Conservation (phyloP, 164 flowering plant species). For the Platanus orientalis region DNA sequence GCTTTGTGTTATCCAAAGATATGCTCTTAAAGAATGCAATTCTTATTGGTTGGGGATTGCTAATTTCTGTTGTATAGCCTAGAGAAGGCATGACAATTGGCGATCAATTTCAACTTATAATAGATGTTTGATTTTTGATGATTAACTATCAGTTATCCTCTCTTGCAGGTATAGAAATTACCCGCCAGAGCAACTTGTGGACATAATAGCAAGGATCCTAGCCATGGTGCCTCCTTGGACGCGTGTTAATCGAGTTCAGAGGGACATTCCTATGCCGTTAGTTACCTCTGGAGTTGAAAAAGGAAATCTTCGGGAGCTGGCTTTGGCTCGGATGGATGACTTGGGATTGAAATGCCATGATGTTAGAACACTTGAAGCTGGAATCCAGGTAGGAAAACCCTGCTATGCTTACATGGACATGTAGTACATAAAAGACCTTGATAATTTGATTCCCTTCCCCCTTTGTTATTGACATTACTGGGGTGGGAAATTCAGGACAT, state of each 20-base stretch:
- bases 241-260: constrained; percentile 97
- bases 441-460: not conserved
- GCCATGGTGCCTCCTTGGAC: constrained; percentile 99
- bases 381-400: constrained; percentile 67
- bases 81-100: not conserved
- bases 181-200: constrained; percentile 98
- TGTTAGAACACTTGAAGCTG: constrained; percentile 99
- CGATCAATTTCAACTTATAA: not conserved
- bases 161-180: constrained; percentile 86
- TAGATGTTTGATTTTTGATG: not conserved
- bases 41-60: not conserved
- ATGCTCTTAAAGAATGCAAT: not conserved
- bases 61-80: not conserved
- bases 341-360: constrained; percentile 97
- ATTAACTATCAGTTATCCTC: constrained; percentile 1
- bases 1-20: too few relatives aligned
- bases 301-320: constrained; percentile 93
- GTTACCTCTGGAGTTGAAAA: constrained; percentile 99
- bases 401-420: constrained; percentile 1
- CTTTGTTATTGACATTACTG: not conserved
- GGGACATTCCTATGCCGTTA: constrained; percentile 99
- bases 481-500: constrained; percentile 57
- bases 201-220: constrained; percentile 87
- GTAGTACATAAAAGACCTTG: not conserved
- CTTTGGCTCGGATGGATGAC: constrained; percentile 96